Base-by-base conservation (phyloP, 495 filamentous ascomycete genomes). In the Amniculicola lignicola region DNA sequence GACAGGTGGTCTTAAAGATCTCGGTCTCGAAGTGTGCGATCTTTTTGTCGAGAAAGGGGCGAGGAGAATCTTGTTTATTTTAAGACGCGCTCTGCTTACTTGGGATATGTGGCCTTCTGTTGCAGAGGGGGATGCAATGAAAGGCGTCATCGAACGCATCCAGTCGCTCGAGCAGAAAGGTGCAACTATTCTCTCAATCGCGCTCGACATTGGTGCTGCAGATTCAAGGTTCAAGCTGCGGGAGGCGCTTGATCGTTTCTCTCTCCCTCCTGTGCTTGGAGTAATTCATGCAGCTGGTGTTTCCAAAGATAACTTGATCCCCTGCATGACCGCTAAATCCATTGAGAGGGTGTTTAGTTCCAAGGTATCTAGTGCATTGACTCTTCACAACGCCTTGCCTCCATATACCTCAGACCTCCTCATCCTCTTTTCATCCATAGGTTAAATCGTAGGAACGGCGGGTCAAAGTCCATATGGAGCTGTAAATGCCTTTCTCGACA, bases 211-310 rank as follows among this genome's bases (percentile, higher is more conserved):
- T 24, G 48, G 44, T 3, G 25, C 37, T 15, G 16, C 56, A 2
- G 50, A 49, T 14, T 63, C 67, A 0, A 48, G 45, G 3, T 25
- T 41, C 1, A 15, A 62, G 0, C 64, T 74, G 2, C 15, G 21
- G 1, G 43, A 21, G 12, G 49, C 22, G 0, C 51, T 73, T 2
- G 67, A 73, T 23, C 2, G 9, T 0, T 54, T 74, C 1, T 36
- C 49, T 14, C 60, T 74, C 4, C 68, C 71, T 1, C 68, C 61
- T 0, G 67, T 79, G 2, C 64, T 64, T 0, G 77, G 77, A 1
- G 70, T 80, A 3, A 67, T 81, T 4, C 77, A 81, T 51, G 75
- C 69, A 0, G 74, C 75, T 14, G 75, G 75, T 11, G 67, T 75
- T 2, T 52, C 76, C 5, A 68, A 76, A 9, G 69, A 79, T 52